Conservation (phyloP, 129 eudicot genomes). For the Kitagawia praeruptora region DNA sequence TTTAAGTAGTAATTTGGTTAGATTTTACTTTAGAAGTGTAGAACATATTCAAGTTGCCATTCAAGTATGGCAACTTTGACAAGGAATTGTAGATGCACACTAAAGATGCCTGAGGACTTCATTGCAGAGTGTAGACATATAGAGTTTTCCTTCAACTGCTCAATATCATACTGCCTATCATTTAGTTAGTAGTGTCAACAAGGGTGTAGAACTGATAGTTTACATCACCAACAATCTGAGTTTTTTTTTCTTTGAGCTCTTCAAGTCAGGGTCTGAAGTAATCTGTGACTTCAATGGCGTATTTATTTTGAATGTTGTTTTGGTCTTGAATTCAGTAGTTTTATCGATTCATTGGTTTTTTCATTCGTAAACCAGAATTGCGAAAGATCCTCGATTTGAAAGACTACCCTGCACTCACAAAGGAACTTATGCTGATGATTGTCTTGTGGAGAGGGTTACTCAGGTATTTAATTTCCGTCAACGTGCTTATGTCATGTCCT, state of each 20-base stretch:
- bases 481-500: not conserved
- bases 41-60: no score
- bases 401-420: conserved; percentile 95
- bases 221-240: not conserved
- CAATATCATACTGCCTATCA: not conserved
- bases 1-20: not conserved
- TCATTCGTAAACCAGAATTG: conserved; percentile 49
- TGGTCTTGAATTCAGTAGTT: not conserved
- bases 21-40: not conserved
- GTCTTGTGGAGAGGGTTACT: conserved; percentile 88
- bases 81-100: not conserved
- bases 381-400: conserved; percentile 97
- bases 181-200: not conserved
- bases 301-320: not conserved
- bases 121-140: not conserved
- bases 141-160: not conserved
- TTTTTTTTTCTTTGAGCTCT: not conserved
- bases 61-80: not conserved
- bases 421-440: conserved; percentile 98
- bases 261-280: not conserved
- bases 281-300: not conserved
- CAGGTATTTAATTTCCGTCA: conserved; percentile 39
- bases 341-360: not conserved
- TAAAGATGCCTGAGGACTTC: not conserved
- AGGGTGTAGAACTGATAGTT: not conserved